Evolutionary conservation across 148 eudicot genomes (phyloP).

Genomic region (Rhododendron simsii): DNA sequence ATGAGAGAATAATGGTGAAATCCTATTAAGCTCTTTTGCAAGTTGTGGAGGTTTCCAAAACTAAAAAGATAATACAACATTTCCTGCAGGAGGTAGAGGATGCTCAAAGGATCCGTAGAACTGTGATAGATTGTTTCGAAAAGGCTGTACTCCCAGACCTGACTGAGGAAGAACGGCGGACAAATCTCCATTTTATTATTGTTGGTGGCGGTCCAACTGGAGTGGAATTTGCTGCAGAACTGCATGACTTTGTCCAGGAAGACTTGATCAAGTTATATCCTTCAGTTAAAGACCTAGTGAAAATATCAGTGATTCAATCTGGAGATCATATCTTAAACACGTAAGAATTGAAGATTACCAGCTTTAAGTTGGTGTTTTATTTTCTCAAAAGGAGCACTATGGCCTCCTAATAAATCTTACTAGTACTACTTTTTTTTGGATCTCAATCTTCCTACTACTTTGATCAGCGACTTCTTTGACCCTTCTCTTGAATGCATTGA

Average conservation of each 20-base stretch:
- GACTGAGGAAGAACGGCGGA: conserved; percentile 60
- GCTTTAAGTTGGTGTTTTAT: not conserved
- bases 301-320: conserved; percentile 61
- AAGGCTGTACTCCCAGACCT: conserved; percentile 62
- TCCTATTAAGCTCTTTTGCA: not conserved
- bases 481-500: not conserved
- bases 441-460: not conserved
- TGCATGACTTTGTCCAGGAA: conserved; percentile 58
- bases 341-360: conserved; percentile 29
- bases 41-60: not conserved
- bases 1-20: not conserved
- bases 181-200: conserved; percentile 59
- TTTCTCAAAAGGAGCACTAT: not conserved
- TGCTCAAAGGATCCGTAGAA: conserved; percentile 61
- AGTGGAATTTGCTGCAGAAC: conserved; percentile 79
- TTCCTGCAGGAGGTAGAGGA: conserved; percentile 71
- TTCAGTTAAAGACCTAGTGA: conserved; percentile 42
- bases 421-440: not conserved
- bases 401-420: not conserved
- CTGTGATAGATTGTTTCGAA: conserved; percentile 71
- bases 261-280: conserved; percentile 63
- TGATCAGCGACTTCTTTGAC: not conserved
- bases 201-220: conserved; percentile 90
- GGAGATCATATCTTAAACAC: conserved; percentile 78
- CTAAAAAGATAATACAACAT: not conserved